Conservation (phyloP, 179 eudicot species). For the Beta macrorhiza region DNA sequence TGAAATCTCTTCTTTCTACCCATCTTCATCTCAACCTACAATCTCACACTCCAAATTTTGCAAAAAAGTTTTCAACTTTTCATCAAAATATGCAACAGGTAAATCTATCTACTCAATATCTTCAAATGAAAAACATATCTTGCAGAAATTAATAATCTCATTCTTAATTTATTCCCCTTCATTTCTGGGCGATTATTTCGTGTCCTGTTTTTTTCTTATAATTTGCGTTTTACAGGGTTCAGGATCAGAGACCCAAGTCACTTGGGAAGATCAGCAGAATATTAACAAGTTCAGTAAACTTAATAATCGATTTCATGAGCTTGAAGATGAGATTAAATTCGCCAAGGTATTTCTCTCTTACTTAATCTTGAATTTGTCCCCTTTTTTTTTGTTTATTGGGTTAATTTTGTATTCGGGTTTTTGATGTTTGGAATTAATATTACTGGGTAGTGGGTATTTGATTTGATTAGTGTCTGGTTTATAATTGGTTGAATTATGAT, state of each 20-base stretch:
- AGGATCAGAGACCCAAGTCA: slow-evolving; percentile 76
- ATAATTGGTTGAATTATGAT: background rate
- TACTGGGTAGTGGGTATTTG: slow-evolving; percentile 15
- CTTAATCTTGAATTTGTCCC: background rate
- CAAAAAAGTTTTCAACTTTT: background rate
- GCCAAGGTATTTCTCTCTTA: slow-evolving; percentile 50
- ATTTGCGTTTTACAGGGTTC: slow-evolving; percentile 42
- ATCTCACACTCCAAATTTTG: background rate
- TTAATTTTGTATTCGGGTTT: slow-evolving; percentile 8
- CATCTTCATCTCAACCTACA: background rate
- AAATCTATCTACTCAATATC: background rate
- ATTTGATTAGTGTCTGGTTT: background rate
- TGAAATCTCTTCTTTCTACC: background rate
- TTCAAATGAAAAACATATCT: background rate
- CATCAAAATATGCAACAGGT: background rate
- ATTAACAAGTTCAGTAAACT: slow-evolving; percentile 89
- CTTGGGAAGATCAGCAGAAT: slow-evolving; percentile 99
- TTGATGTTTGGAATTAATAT: background rate
- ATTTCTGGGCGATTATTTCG: background rate
- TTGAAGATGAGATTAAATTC: slow-evolving; percentile 76
- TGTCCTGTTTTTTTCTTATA: background rate
- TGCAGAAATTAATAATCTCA: background rate
- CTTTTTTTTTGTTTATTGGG: slow-evolving; percentile 2
- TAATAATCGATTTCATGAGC: slow-evolving; percentile 80
- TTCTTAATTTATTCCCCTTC: background rate